Base-by-base conservation (phyloP, 768 basidiomycete genomes). In the Cytidiella melzeri region DNA sequence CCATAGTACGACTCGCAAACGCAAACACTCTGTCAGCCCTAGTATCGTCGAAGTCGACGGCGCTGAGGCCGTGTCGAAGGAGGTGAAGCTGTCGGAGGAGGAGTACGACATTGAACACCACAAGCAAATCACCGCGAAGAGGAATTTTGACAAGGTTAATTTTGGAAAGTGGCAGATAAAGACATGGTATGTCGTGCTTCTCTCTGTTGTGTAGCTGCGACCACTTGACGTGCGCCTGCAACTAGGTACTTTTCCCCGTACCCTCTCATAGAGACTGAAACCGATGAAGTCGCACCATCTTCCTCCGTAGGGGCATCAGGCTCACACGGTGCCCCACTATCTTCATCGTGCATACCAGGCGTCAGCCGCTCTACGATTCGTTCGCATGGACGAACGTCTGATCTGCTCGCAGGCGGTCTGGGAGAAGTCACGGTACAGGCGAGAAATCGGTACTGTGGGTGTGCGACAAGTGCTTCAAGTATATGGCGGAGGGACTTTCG, bases 401-500 rank as follows among this genome's bases (percentile, higher is more conserved):
- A 91, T 54, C 60, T 90, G 21, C 66, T 88, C 15, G 80, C 80
- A 0, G 82, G 85, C 26, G 80, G 83, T 5, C 62, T 85, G 47
- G 70, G 26, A 71, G 80, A 19, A 68, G 71, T 15, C 67, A 72
- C 41, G 64, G 61, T 15, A 50, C 61, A 13, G 74, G 69, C 3
- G 81, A 81, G 54, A 73, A 73, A 43, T 67, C 79, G 15, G 67
- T 70, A 26, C 66, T 94, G 18, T 93, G 83, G 79, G 90, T 94
- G 4, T 95, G 92, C 62, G 87, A 93, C 57, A 77, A 81, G 53
- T 99, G 95, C 69, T 96, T 97, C 82, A 98, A 96, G 69, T 99
- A 99, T 62, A 91, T 93, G 84, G 72, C 81, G 2, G 84, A 91
- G 41, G 77, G 80, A 13, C 65, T 69, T 1, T 70, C 73, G 19